Percentiles rank a stretch among this genome's conserved stretches.
phyloP scores from a whole-genome alignment of 2,329 filamentous ascomycete genomes.

The Fusarium napiforme region DNA sequence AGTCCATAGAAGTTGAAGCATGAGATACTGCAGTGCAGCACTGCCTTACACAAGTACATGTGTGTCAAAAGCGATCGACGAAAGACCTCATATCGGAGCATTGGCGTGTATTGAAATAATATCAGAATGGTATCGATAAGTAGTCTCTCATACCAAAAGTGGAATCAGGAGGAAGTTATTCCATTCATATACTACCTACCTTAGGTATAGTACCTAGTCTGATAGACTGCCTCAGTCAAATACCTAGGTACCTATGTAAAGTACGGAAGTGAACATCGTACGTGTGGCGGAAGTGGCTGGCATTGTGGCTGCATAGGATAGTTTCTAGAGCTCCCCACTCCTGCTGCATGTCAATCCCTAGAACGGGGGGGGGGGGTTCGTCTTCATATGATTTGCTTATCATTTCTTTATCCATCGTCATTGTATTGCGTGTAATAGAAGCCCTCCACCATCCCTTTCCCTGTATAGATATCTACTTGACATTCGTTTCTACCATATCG shows the following conservation, averaged over 20 bases:
- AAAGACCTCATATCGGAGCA: not conserved
- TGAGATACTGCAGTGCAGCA: not conserved
- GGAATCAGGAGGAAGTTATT: not conserved
- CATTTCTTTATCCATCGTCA: slow-evolving; percentile 23
- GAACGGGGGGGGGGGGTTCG: slow-evolving; percentile 15
- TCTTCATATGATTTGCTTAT: slow-evolving; percentile 33
- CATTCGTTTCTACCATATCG: slow-evolving; percentile 14
- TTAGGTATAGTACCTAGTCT: not conserved
- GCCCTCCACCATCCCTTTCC: slow-evolving; percentile 5
- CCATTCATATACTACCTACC: no score
- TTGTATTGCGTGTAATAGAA: slow-evolving; percentile 14
- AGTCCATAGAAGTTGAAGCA: not conserved
- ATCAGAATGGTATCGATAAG: not conserved
- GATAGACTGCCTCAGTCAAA: not conserved
- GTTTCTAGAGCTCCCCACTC: slow-evolving; percentile 19
- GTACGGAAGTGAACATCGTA: not conserved
- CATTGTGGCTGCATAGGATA: not conserved
- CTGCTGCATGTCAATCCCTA: slow-evolving; percentile 21
- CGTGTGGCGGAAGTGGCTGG: slow-evolving; percentile 22
- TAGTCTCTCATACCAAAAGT: not conserved
- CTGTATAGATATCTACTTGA: slow-evolving; percentile 3
- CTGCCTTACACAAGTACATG: not conserved
- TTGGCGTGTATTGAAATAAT: not conserved
- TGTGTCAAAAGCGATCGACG: not conserved
- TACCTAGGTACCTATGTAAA: no score